Evolutionary conservation across 768 basidiomycete genomes (phyloP).

Genomic region (Clavaria fumosa): DNA sequence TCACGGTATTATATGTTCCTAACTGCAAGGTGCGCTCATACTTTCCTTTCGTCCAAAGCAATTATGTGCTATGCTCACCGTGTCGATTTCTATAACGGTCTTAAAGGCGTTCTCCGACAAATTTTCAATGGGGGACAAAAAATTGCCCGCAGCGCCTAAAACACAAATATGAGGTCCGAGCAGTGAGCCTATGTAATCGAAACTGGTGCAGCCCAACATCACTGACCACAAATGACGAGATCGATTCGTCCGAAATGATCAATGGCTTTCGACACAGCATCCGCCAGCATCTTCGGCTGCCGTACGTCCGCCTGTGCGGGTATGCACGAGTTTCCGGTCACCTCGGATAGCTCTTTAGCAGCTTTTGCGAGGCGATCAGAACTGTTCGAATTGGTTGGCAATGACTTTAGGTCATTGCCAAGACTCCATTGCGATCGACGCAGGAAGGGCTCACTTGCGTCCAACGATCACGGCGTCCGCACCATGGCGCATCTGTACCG

Average conservation of each 20-base stretch:
- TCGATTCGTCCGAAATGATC: slow-evolving; percentile 77
- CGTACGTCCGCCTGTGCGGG: slow-evolving; percentile 73
- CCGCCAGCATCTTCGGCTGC: slow-evolving; percentile 50
- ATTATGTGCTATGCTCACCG: slow-evolving; percentile 29
- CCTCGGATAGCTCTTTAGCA: slow-evolving; percentile 52
- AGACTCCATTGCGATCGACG: neutral
- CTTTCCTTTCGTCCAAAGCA: neutral
- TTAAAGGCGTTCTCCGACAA: slow-evolving; percentile 84
- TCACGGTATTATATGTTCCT: slow-evolving; percentile 89
- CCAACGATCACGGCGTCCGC: slow-evolving; percentile 73
- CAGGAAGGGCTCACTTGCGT: slow-evolving; percentile 49
- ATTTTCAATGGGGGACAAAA: slow-evolving; percentile 70
- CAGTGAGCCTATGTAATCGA: too few relatives aligned
- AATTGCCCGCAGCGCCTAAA: slow-evolving; percentile 93
- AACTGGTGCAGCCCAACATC: too few relatives aligned
- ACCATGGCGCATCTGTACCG: slow-evolving; percentile 63
- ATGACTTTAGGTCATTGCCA: neutral
- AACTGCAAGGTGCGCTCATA: slow-evolving; percentile 31
- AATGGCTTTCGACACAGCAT: slow-evolving; percentile 62
- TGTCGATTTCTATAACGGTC: slow-evolving; percentile 90
- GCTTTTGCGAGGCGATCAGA: slow-evolving; percentile 53
- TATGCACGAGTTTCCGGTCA: slow-evolving; percentile 60
- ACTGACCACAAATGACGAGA: slow-evolving; percentile 83
- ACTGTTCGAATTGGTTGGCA: too few relatives aligned
- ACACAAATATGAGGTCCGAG: too few relatives aligned